Evolutionary conservation across 257 asterid species (phyloP), one percentile per base, ranked within the genome.

Genomic region (Rhazya stricta): DNA sequence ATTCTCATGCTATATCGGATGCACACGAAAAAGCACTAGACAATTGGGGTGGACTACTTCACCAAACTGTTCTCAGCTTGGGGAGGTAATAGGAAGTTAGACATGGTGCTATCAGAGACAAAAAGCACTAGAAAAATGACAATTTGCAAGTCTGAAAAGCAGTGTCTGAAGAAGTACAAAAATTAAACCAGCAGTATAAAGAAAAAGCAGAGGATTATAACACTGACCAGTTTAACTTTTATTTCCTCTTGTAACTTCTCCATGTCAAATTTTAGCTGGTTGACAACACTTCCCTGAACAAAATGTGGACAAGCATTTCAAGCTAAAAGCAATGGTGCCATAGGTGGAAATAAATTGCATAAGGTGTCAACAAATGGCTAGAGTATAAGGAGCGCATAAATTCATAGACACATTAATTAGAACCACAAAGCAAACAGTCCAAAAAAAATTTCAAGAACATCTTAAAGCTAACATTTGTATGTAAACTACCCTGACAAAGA

Each of bases 181-280:
- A 9, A 36, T 36, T 21, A 37, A 37, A 66, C 48, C 19, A 43
- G 61, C 43, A 32, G 18, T 43, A 65, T 25, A 25, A 34, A n/a
- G 30, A 60, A 77, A 56, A 42, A 58, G 68, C 25, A 36, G 62
- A 75, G 67, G 62, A 53, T 10, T 74, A 75, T 60, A 77, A 78
- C 69, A 77, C 98, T 82, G 63, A 95, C 99, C 96, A 91, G 79
- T 57, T 84, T 90, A 65, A 80, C 87, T 79, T 85, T 95, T 77
- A 95, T 92, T 84, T 95, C 96, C 73, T 79, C 91, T 77, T 88
- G 98, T 77, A 95, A 73, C 79, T 19, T 85, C 84, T 88, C 98
- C 92, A 95, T 73, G 76, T 91, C 93, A 80, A 78, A 81, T 83
- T 87, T 91, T 80, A 95, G 87, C 85, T 95, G 97, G 86, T 78